Evolutionary conservation across 805 yeast genomes (phyloP), one percentile per base, ranked within the genome.

Genomic region (Lipomyces sp.): DNA sequence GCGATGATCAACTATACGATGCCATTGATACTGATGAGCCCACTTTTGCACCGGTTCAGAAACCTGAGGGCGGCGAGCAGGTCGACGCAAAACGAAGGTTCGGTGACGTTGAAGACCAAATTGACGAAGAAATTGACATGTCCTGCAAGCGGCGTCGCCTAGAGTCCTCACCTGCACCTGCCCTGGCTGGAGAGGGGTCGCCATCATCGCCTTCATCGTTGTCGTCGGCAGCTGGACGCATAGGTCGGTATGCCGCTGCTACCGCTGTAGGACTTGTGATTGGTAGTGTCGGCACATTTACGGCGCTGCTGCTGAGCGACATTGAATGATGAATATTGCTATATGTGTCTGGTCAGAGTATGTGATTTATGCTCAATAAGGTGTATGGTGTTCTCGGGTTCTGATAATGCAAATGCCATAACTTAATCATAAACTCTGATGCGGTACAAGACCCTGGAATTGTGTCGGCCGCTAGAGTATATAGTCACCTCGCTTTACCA

Each of bases 231-330:
- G 18, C 58, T 15, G 58, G 32, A 15, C 62, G 8, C 42, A 35
- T 54, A 5, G 61, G 60, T 13, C 37, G 37, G 32, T 62, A 62
- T 33, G 34, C 37, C 37, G 57, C 62, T 33, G 71, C 71, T 8
- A 60, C 67, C 13, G 57, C 71, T 2, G 63, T 69, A 15, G 72
- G 72, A 2, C 67, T 69, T 13, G 57, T 69, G 3, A 30, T 69
- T 34, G 72, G 72, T 32, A 62, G 68, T 33, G 54, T 69, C 35
- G 72, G 72, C 1, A 69, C 72, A 39, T 65, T 69, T 62, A 64
- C 72, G 30, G 72, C 72, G 13, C 34, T 69, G 45, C 45, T 69
- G 11, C 48, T 42, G 24, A 42, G 48, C 7, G 48, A 42, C 8
- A 15, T 42, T 37, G 42, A 42, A n/a, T 42, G 3, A 42, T 42